Evolutionary conservation across 1,139 yeast species (phyloP).

Genomic region (Casaregolazyma lundiana): DNA sequence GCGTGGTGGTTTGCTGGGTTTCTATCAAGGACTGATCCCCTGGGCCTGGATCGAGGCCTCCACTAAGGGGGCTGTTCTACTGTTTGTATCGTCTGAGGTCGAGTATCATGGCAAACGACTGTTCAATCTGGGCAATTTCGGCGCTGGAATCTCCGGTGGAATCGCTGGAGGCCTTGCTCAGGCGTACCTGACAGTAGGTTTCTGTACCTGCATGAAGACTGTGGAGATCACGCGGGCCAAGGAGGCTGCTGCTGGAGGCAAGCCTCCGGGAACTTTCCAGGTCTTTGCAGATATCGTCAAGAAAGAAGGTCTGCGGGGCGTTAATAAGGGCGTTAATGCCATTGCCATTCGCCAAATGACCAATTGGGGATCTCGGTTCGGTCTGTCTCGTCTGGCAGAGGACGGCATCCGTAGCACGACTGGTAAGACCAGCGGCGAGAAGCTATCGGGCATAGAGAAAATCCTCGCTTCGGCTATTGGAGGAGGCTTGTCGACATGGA

Average conservation of each 20-base stretch:
- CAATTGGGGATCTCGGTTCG: conserved; percentile 98
- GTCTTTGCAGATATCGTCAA: conserved; percentile 80
- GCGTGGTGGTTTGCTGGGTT: conserved; percentile 87
- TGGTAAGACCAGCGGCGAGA: conserved; percentile 56
- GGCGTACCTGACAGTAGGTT: conserved; percentile 94
- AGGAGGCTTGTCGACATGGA: conserved; percentile 98
- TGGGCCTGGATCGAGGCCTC: conserved; percentile 99
- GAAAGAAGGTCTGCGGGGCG: conserved; percentile 87
- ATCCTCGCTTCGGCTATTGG: conserved; percentile 84
- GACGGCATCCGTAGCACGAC: conserved; percentile 64
- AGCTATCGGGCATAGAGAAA: conserved; percentile 71
- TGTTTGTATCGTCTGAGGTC: conserved; percentile 88
- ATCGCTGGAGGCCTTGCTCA: conserved; percentile 93
- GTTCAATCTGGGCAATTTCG: conserved; percentile 65
- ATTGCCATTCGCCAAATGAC: conserved; percentile 98
- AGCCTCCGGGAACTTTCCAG: conserved; percentile 72
- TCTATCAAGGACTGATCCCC: conserved; percentile 95
- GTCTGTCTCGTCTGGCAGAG: conserved; percentile 87
- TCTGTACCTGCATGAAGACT: conserved; percentile 97
- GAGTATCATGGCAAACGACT: conserved; percentile 64
- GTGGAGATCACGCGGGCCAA: conserved; percentile 92
- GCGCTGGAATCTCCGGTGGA: conserved; percentile 93
- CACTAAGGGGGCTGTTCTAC: conserved; percentile 94
- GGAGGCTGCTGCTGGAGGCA: conserved; percentile 65
- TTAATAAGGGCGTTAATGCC: conserved; percentile 98